A percentile compares a stretch with the other conserved stretches of the same genome.
Evolutionary conservation across 2,329 filamentous ascomycete species (phyloP).

Genomic region (Fusarium duplospermum): DNA sequence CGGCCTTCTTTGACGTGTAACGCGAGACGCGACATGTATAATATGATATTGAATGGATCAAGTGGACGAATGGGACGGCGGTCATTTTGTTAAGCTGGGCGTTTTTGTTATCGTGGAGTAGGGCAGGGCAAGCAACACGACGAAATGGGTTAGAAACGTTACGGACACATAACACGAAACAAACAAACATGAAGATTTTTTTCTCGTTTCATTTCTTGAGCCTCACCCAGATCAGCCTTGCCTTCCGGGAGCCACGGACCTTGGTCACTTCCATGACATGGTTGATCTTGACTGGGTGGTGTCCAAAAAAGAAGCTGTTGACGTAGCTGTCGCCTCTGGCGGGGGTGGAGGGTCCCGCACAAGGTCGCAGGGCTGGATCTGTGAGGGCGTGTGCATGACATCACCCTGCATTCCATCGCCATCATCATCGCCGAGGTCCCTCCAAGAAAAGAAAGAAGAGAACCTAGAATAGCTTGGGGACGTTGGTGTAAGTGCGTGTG

Average conservation of each 20-base stretch:
- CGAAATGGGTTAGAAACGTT: conserved; percentile 4
- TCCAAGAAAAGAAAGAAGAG: neutral
- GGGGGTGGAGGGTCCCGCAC: conserved; percentile 35
- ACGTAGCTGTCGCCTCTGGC: conserved; percentile 25
- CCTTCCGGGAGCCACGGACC: conserved; percentile 29
- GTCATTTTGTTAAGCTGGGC: conserved; percentile 22
- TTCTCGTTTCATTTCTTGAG: conserved; percentile 1
- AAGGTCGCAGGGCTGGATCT: conserved; percentile 27
- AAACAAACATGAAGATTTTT: neutral
- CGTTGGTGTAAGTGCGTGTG: conserved; percentile 20
- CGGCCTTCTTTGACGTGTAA: conserved; percentile 22
- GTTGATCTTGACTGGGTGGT: neutral
- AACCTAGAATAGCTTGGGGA: conserved; percentile 1
- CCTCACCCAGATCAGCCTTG: neutral
- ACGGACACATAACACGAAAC: neutral
- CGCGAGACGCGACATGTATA: conserved; percentile 18
- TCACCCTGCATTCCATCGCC: conserved; percentile 49
- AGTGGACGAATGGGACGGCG: neutral
- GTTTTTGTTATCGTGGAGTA: conserved; percentile 10
- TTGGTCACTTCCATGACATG: conserved; percentile 7
- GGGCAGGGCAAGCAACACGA: conserved; percentile 1
- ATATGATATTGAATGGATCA: neutral
- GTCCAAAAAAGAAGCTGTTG: conserved; percentile 12
- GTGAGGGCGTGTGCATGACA: conserved; percentile 45
- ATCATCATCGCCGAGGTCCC: conserved; percentile 15